Evolutionary conservation across 176 grass and related monocot genomes (phyloP), one percentile per base, ranked within the genome.

Genomic region (Rhipidocladum racemiflorum): DNA sequence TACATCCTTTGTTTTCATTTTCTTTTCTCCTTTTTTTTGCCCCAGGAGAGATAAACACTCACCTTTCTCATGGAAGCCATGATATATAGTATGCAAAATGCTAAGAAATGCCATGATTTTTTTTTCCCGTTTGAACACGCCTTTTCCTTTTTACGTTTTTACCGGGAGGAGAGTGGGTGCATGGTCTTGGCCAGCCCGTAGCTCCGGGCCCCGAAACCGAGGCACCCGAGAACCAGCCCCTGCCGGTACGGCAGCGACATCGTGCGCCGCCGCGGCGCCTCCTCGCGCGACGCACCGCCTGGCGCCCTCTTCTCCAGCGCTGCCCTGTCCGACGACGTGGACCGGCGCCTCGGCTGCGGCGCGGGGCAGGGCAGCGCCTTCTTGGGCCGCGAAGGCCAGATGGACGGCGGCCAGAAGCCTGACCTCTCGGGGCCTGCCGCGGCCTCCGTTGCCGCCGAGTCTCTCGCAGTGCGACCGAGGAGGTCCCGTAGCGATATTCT

Each of bases 221-320:
- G 76, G 81, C 92, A 94, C 11, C 89, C 92, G 24, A 94, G 89
- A 40, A 91, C 74, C 20, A 94, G 62, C 0, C 86, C 67, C 54
- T 94, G 92, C 10, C 89, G 83, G 77, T 89, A 94, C 18, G 92
- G 92, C 70, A 94, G 76, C 61, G 87, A 89, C 71, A 89, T 94
- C 46, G 76, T 84, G 66, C 86, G 89, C 80, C 81, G 86, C 14
- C 61, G 71, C 17, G 24, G 43, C 23, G 4, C 65, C 55, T 81
- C 80, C 44, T 85, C 70, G 70, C 79, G 63, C 59, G 45, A 20
- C 48, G 66, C 75, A 18, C 82, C 7, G 35, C 72, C 40, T 14
- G 81, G 44, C 57, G 18, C 63, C 48, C 40, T 49, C 83, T 57
- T 80, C 17, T 34, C 7, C n/a, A 34, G 0, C 60, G 13, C 30